phyloP scores from a whole-genome alignment of 768 basidiomycete species.

The Podaxis sp. region DNA sequence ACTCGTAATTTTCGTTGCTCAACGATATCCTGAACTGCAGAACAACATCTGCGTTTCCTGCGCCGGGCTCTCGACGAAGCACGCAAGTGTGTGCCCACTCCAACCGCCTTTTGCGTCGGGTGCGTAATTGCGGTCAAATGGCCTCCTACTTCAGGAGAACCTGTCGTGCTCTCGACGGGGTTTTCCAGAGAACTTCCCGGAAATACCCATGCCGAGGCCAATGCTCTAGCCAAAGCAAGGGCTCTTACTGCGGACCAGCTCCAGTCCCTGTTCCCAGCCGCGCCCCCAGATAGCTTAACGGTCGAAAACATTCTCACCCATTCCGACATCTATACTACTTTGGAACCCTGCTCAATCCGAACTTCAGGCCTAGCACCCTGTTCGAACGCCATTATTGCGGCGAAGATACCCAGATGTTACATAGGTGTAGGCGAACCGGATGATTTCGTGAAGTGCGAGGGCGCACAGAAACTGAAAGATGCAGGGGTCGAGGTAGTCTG shows the following conservation, averaged over 20 bases:
- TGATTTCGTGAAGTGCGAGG: slow-evolving; percentile 94
- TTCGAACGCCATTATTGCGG: slow-evolving; percentile 76
- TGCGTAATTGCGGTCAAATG: slow-evolving; percentile 64
- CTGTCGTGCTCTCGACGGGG: slow-evolving; percentile 70
- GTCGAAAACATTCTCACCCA: slow-evolving; percentile 53
- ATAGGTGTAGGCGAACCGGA: slow-evolving; percentile 90
- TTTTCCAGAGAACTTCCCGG: slow-evolving; percentile 90
- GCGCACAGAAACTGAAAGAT: slow-evolving; percentile 67
- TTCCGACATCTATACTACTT: slow-evolving; percentile 87
- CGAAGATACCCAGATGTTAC: slow-evolving; percentile 71
- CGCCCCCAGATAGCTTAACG: slow-evolving; percentile 28
- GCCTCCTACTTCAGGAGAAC: slow-evolving; percentile 34
- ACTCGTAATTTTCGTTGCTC: background rate
- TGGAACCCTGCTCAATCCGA: slow-evolving; percentile 93
- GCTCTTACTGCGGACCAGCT: slow-evolving; percentile 45
- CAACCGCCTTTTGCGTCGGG: slow-evolving; percentile 90
- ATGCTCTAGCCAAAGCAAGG: slow-evolving; percentile 76
- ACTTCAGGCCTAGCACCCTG: slow-evolving; percentile 88
- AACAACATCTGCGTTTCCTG: slow-evolving; percentile 44
- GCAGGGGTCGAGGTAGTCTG: slow-evolving; percentile 78
- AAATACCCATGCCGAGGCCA: slow-evolving; percentile 97
- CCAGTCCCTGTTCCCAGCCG: slow-evolving; percentile 39
- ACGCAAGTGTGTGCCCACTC: slow-evolving; percentile 61
- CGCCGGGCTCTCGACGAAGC: slow-evolving; percentile 71
- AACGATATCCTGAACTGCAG: background rate